Conservation (phyloP, 176 grass and related monocot species). For the Chrysopogon serrulatus region DNA sequence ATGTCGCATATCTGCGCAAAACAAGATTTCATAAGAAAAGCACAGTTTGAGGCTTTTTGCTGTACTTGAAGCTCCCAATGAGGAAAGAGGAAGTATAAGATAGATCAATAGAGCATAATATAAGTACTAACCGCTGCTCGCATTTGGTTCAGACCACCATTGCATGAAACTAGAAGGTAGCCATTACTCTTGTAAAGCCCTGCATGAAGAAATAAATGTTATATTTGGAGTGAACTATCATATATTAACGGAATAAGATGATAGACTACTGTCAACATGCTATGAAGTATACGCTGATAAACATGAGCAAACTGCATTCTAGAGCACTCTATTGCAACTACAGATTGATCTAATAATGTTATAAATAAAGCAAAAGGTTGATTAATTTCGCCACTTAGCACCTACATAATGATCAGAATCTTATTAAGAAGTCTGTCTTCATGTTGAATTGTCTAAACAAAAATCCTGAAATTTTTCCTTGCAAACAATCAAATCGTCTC, state of each 20-base stretch:
- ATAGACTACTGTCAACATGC: constrained; percentile 2
- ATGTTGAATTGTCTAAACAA: neutral
- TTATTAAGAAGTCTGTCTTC: neutral
- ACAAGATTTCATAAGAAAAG: constrained; percentile 20
- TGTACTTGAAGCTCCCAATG: neutral
- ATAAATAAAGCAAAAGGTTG: neutral
- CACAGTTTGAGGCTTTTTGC: neutral
- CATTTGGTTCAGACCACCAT: constrained; percentile 99
- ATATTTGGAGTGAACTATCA: constrained; percentile 18
- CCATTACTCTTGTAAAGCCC: constrained; percentile 90
- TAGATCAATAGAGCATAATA: neutral
- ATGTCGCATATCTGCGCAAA: constrained; percentile 91
- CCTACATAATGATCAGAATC: neutral
- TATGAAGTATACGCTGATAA: neutral
- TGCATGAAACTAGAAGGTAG: constrained; percentile 83
- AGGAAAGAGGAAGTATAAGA: neutral
- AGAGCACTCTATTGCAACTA: neutral
- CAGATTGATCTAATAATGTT: neutral
- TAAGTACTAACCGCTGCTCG: constrained; percentile 67
- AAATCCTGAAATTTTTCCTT: neutral
- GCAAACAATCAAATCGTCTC: constrained; percentile 5
- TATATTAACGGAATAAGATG: neutral
- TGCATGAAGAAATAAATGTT: constrained; percentile 20
- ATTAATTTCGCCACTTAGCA: neutral
- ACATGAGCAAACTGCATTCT: constrained; percentile 15